Evolutionary conservation across 2,329 filamentous ascomycete genomes (phyloP).

Genomic region (Trichoderma atroviride): DNA sequence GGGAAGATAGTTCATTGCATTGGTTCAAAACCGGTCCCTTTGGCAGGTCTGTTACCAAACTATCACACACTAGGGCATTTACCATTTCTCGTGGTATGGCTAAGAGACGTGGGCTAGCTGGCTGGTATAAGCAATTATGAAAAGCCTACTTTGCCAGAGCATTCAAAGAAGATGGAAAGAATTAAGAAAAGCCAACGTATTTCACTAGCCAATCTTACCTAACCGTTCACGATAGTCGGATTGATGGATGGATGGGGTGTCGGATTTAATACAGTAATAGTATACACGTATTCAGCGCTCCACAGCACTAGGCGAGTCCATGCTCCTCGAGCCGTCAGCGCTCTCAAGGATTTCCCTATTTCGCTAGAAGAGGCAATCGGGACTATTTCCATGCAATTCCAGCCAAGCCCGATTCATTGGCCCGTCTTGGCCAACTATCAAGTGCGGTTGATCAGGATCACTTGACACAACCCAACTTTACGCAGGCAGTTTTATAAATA

Average conservation of each 20-base stretch:
- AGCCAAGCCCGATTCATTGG: neutral
- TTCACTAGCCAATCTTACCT: neutral
- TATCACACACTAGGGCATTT: neutral
- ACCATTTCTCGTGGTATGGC: neutral
- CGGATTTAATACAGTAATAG: neutral
- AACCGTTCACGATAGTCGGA: neutral
- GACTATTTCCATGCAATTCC: slow-evolving; percentile 12
- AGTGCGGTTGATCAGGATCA: neutral
- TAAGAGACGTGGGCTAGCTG: neutral
- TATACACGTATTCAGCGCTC: neutral
- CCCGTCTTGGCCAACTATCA: neutral
- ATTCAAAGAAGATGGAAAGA: neutral
- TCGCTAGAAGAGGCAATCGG: slow-evolving; percentile 20
- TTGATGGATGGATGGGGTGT: neutral
- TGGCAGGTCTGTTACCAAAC: neutral
- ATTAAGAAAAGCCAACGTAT: neutral
- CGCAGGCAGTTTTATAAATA: neutral
- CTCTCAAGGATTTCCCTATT: slow-evolving; percentile 8
- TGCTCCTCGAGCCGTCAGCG: neutral
- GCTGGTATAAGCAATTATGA: neutral
- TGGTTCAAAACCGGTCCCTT: neutral
- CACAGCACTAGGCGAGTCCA: neutral
- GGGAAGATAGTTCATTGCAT: neutral
- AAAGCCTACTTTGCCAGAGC: neutral
- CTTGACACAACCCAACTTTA: neutral